Base-by-base conservation (phyloP, 2,329 filamentous ascomycete species). In the Microdochium trichocladiopsis region DNA sequence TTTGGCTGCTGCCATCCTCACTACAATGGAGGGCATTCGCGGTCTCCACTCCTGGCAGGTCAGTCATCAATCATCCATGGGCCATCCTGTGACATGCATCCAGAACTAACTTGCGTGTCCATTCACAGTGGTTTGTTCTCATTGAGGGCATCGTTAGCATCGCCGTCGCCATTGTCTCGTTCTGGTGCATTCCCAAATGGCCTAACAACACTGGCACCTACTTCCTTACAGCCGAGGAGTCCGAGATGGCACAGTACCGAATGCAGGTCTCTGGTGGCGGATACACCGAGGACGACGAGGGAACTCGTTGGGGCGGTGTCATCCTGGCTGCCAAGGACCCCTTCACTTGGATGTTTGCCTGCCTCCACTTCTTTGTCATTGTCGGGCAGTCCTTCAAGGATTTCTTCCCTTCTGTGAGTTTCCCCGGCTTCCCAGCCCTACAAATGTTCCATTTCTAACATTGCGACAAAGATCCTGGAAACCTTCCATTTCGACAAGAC, bases 331-430 rank as follows among this genome's bases (percentile, higher is more conserved):
- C 63, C 50, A 63, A 55, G 24, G 69, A 72, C 25, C 68, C 68
- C 0, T 71, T 71, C 25, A 66, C 69, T 0, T 70, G 67, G 58
- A 55, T 66, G 16, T 72, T 72, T 50, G 65, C 64, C 0, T 52
- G 57, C 1, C 69, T 72, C 43, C 71, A 73, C 49, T 72, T 72
- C 8, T 66, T 64, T 16, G 70, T 76, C 24, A 72, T 77, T n/a
- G 66, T 74, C 1, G 71, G 67, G 0, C 61, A 60, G 53, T 67
- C 70, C 0, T 71, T 70, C 59, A 72, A 72, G 51, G 70, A 70
- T 50, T 75, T 74, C 60, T 70, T 72, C 51, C 72, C 72, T 4
- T 73, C 71, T 45, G 61, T 65, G 9, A 50, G 60, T 48, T 2
- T 2, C n/a, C 12, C 1, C 0, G n/a, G 9, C 25, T n/a, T n/a